Conservation (phyloP, 1,284 basidiomycete species). For the Microbotryomycetes sp. region DNA sequence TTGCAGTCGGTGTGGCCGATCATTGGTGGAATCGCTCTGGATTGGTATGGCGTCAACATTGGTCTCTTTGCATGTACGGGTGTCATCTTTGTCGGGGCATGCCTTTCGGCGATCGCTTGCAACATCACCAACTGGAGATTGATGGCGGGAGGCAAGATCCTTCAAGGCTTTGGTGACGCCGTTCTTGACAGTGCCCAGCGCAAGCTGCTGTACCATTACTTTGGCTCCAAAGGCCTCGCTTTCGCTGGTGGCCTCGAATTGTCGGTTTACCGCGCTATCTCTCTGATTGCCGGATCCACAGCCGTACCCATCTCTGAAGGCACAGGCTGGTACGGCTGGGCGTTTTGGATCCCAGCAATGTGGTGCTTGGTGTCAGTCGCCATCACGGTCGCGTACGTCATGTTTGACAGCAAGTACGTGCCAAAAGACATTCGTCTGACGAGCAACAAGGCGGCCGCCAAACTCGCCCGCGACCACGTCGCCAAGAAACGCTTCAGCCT, state of each 20-base stretch:
- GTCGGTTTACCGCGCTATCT: constrained; percentile 33
- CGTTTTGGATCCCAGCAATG: constrained; percentile 35
- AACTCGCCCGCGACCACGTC: neutral
- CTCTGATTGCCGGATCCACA: constrained; percentile 32
- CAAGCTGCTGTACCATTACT: constrained; percentile 35
- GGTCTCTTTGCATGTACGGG: constrained; percentile 28
- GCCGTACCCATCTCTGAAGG: constrained; percentile 33
- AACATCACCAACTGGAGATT: constrained; percentile 26
- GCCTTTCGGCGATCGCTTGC: constrained; percentile 31
- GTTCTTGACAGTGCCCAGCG: constrained; percentile 35
- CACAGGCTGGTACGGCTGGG: constrained; percentile 25
- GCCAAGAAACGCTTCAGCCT: neutral
- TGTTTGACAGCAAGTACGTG: constrained; percentile 21
- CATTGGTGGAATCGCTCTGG: constrained; percentile 35
- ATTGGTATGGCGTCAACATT: constrained; percentile 34
- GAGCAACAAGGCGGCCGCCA: constrained; percentile 18
- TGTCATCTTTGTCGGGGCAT: constrained; percentile 31
- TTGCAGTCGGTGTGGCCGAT: constrained; percentile 21
- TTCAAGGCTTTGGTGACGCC: constrained; percentile 35
- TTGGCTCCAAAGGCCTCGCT: constrained; percentile 27
- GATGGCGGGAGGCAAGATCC: constrained; percentile 34
- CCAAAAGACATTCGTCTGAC: constrained; percentile 28
- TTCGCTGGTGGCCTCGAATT: constrained; percentile 35
- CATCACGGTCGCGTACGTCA: constrained; percentile 30
- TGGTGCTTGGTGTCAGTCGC: constrained; percentile 29